Evolutionary conservation across 2,329 filamentous ascomycete genomes (phyloP).

Genomic region (Mycosphaerella sp.): DNA sequence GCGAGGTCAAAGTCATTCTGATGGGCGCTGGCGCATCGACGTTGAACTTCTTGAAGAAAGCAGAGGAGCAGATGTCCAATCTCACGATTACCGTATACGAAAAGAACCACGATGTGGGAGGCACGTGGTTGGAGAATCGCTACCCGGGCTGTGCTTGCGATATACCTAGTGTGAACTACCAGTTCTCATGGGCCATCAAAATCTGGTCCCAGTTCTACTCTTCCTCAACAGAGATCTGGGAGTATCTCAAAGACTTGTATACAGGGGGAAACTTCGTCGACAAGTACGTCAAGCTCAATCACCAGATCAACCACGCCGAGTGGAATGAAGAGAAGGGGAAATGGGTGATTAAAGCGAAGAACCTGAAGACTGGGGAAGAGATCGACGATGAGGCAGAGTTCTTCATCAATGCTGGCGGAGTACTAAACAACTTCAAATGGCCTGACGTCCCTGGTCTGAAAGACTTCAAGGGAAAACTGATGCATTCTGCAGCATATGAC

Average conservation of each 20-base stretch:
- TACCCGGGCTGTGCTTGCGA: conserved; percentile 43
- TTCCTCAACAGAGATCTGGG: conserved; percentile 44
- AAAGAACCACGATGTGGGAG: conserved; percentile 36
- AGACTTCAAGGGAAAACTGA: conserved; percentile 40
- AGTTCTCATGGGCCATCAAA: conserved; percentile 48
- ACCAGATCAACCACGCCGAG: conserved; percentile 39
- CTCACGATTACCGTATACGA: conserved; percentile 38
- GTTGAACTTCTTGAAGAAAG: conserved; percentile 41
- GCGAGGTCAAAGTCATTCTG: conserved; percentile 37
- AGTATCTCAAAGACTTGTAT: conserved; percentile 44
- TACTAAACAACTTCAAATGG: conserved; percentile 43
- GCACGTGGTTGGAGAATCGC: conserved; percentile 33
- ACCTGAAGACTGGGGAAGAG: conserved; percentile 32
- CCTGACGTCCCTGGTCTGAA: conserved; percentile 40
- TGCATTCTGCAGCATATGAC: conserved; percentile 42
- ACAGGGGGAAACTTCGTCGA: conserved; percentile 41
- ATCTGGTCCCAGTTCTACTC: conserved; percentile 47
- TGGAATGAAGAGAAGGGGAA: conserved; percentile 41
- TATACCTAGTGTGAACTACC: conserved; percentile 45
- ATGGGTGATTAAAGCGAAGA: conserved; percentile 37
- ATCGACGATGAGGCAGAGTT: conserved; percentile 36
- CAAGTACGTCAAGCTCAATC: conserved; percentile 44
- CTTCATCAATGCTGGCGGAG: conserved; percentile 42
- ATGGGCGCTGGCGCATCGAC: conserved; percentile 42
- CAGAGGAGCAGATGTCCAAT: conserved; percentile 39